phyloP scores from a whole-genome alignment of 208 protist species.

The Strigomonas culicis region DNA sequence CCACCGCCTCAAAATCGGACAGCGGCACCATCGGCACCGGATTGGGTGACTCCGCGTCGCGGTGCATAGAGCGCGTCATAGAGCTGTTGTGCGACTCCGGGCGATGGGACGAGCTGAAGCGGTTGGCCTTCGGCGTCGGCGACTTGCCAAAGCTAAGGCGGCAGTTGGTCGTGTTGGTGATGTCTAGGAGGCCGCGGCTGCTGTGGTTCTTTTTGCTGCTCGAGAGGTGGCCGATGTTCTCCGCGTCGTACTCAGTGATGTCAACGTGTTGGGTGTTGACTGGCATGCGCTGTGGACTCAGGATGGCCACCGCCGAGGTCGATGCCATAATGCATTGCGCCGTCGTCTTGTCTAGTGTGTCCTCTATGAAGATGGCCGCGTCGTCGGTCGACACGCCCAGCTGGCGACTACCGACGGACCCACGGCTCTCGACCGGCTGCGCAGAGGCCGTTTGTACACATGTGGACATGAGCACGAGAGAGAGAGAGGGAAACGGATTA shows the following conservation, averaged over 20 bases:
- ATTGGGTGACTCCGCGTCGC: constrained; percentile 18
- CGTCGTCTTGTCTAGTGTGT: constrained; percentile 67
- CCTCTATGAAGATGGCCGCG: constrained; percentile 77
- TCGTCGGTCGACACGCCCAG: constrained; percentile 74
- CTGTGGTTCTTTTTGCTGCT: constrained; percentile 2
- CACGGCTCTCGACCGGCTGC: no score
- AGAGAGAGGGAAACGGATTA: background rate
- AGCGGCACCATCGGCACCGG: constrained; percentile 37
- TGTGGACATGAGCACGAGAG: background rate
- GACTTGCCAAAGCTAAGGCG: constrained; percentile 39
- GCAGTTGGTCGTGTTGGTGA: constrained; percentile 10
- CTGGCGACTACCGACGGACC: constrained; percentile 30
- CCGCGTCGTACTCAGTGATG: constrained; percentile 66
- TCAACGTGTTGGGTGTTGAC: constrained; percentile 32
- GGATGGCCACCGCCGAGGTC: constrained; percentile 65
- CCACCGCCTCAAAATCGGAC: constrained; percentile 47
- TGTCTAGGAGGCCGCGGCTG: background rate
- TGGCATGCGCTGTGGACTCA: constrained; percentile 68
- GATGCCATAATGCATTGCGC: constrained; percentile 69
- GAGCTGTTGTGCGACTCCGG: constrained; percentile 23
- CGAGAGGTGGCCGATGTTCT: constrained; percentile 31
- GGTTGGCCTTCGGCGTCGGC: constrained; percentile 42
- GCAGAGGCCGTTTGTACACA: no score
- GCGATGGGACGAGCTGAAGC: constrained; percentile 16
- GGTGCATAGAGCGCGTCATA: constrained; percentile 12